phyloP scores from a whole-genome alignment of 768 basidiomycete species.

The Amanita rimosa region DNA sequence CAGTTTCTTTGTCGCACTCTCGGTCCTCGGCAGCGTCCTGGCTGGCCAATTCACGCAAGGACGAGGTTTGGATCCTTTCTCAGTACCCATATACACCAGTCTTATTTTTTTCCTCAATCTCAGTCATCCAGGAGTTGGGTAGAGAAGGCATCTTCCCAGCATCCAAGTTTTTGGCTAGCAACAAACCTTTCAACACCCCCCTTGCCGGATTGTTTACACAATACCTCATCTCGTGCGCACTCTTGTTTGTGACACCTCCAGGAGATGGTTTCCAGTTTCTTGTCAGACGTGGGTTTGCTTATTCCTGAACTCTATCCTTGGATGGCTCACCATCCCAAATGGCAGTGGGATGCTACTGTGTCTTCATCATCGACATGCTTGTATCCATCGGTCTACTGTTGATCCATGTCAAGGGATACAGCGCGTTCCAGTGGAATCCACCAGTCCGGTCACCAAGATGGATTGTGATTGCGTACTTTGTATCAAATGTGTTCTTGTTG shows the following conservation, averaged over 20 bases:
- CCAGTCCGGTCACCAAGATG: constrained; percentile 47
- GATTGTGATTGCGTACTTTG: constrained; percentile 41
- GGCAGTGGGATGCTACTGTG: constrained; percentile 49
- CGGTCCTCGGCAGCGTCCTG: constrained; percentile 53
- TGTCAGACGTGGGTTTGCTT: constrained; percentile 38
- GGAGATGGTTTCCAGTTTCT: constrained; percentile 71
- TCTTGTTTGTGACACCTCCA: constrained; percentile 47
- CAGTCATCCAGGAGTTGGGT: constrained; percentile 66
- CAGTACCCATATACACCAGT: neutral
- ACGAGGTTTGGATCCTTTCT: constrained; percentile 31
- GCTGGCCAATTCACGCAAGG: constrained; percentile 57
- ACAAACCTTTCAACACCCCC: constrained; percentile 60
- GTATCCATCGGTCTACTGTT: constrained; percentile 54
- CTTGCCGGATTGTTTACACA: constrained; percentile 51
- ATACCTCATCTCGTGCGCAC: constrained; percentile 44
- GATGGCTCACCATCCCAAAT: neutral
- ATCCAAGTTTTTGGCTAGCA: constrained; percentile 58
- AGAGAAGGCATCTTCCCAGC: constrained; percentile 60
- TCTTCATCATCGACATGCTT: constrained; percentile 44
- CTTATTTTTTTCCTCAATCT: neutral
- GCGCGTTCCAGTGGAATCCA: constrained; percentile 44
- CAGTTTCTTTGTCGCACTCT: constrained; percentile 51
- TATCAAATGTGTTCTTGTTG: constrained; percentile 58
- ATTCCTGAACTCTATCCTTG: neutral
- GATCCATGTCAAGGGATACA: constrained; percentile 37